These are phyloP conservation scores for Fraxinus quadrangulata DNA, from an alignment of 257 asterid species.

Conservation along the genomic window DNA sequence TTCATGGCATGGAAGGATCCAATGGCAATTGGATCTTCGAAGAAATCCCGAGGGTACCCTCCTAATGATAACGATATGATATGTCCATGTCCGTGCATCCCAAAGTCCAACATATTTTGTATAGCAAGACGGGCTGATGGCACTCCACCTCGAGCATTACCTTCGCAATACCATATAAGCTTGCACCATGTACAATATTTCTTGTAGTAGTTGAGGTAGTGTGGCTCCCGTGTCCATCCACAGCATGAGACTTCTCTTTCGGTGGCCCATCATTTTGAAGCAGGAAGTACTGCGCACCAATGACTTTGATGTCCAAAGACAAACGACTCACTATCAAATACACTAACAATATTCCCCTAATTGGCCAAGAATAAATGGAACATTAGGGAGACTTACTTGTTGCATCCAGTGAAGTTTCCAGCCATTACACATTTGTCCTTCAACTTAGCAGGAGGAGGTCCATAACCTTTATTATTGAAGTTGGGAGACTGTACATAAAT, in stretches of 20 bases:
- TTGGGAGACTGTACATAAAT: conserved; percentile 54
- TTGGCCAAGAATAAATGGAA: neutral
- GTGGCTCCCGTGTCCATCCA: conserved; percentile 76
- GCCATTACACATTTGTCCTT: conserved; percentile 60
- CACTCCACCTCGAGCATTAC: conserved; percentile 73
- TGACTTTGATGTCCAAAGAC: conserved; percentile 54
- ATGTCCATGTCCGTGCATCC: conserved; percentile 55
- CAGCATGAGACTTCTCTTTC: conserved; percentile 42
- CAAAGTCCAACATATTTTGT: conserved; percentile 60
- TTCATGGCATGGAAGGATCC: conserved; percentile 64
- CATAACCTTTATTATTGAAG: conserved; percentile 59
- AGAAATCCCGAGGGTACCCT: conserved; percentile 32
- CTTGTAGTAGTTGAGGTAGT: conserved; percentile 82
- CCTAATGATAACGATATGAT: conserved; percentile 70
- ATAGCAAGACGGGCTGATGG: conserved; percentile 75
- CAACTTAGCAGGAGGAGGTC: conserved; percentile 80
- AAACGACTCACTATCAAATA: neutral
- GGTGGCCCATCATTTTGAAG: neutral
- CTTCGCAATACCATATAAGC: conserved; percentile 49
- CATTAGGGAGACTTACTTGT: conserved; percentile 48
- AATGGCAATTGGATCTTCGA: conserved; percentile 55
- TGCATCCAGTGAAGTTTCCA: conserved; percentile 69
- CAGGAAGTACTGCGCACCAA: conserved; percentile 68
- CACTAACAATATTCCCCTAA: neutral
- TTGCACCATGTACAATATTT: conserved; percentile 41